A percentile compares a stretch with the other conserved stretches of the same genome.
Conservation (phyloP, 768 basidiomycete genomes). For the Stropharia rugosoannulata region DNA sequence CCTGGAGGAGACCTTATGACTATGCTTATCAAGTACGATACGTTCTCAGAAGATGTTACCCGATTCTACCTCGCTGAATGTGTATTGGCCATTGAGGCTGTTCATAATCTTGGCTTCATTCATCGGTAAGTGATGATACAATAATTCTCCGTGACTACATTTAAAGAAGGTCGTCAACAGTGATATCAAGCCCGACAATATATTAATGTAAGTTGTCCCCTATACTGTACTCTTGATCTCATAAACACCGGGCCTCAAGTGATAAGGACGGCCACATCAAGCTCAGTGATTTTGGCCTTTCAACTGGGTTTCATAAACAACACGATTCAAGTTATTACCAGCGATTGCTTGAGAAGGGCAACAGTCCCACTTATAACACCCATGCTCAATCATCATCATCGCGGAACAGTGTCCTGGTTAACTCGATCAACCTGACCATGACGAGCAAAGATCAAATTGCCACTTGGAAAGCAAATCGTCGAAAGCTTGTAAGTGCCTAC, state of each 20-base stretch:
- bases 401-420: conserved; percentile 95
- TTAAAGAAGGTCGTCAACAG: conserved; percentile 36
- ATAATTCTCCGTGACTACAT: background rate
- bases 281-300: conserved; percentile 96
- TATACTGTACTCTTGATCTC: conserved; percentile 24
- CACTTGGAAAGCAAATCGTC: conserved; percentile 98
- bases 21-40: conserved; percentile 99
- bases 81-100: conserved; percentile 95
- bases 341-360: conserved; percentile 72
- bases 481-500: conserved; percentile 77
- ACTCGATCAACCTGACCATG: conserved; percentile 96
- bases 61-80: conserved; percentile 99
- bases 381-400: conserved; percentile 50
- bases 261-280: conserved; percentile 98
- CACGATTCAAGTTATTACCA: conserved; percentile 97
- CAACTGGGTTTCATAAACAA: conserved; percentile 98
- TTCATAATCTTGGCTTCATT: conserved; percentile 96
- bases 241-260: conserved; percentile 22
- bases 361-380: conserved; percentile 40
- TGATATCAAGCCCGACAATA: conserved; percentile 99
- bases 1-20: conserved; percentile 99
- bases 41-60: conserved; percentile 96
- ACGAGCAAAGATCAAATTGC: conserved; percentile 91
- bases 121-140: conserved; percentile 64
- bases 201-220: conserved; percentile 48